phyloP scores from a whole-genome alignment of 2,329 filamentous ascomycete genomes.

The Onygena corvina region DNA sequence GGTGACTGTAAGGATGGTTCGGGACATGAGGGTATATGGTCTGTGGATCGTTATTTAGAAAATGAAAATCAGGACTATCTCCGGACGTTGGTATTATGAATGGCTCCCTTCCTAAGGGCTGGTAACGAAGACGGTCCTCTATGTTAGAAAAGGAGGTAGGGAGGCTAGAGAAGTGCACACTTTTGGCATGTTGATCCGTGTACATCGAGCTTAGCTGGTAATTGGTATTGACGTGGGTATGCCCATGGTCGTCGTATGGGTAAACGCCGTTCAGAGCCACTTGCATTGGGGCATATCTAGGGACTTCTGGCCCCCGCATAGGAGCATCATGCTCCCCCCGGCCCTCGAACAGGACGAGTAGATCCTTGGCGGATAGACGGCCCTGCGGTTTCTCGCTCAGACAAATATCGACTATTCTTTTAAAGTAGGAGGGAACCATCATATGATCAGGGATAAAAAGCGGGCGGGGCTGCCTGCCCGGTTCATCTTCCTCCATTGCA shows the following conservation, averaged over 20 bases:
- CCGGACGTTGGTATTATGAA: not conserved
- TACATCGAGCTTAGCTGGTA: not conserved
- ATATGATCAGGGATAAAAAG: conserved; percentile 45
- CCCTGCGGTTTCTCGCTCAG: conserved; percentile 61
- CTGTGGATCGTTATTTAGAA: not conserved
- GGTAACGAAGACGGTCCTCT: conserved; percentile 1
- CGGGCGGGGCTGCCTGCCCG: conserved; percentile 64
- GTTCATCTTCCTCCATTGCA: conserved; percentile 77
- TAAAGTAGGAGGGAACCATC: conserved; percentile 64
- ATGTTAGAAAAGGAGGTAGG: not conserved
- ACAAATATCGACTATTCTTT: conserved; percentile 61
- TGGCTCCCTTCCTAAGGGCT: not conserved
- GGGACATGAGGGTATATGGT: not conserved
- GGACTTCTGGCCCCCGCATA: not conserved
- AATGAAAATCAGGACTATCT: conserved; percentile 5
- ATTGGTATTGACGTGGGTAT: not conserved
- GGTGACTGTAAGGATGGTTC: too few relatives aligned
- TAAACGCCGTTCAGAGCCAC: not conserved
- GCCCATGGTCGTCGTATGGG: too few relatives aligned
- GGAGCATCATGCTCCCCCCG: conserved; percentile 44
- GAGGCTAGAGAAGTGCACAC: not conserved
- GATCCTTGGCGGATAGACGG: conserved; percentile 58
- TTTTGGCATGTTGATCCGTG: not conserved
- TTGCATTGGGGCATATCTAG: not conserved
- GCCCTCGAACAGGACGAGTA: conserved; percentile 43